phyloP scores from a whole-genome alignment of 2,329 filamentous ascomycete genomes.

The Thielaviopsis populi region DNA sequence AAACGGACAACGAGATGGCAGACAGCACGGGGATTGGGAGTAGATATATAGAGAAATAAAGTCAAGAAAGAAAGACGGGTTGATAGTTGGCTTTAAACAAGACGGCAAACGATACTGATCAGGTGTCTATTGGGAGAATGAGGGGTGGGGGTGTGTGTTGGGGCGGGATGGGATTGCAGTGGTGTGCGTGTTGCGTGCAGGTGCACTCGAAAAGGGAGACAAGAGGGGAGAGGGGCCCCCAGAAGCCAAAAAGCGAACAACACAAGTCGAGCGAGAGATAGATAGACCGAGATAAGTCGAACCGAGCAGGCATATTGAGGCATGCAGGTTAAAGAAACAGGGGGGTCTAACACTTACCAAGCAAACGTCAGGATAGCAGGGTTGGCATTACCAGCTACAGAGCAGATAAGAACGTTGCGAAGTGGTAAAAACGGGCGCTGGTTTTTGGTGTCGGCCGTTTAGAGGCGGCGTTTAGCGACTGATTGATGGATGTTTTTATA shows the following conservation, averaged over 20 bases:
- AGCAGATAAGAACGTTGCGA: background rate
- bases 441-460: background rate
- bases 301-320: background rate
- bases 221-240: background rate
- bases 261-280: background rate
- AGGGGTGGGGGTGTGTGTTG: background rate
- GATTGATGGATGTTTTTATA: slow-evolving; percentile 1
- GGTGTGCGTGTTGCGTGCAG: background rate
- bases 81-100: slow-evolving; percentile 1
- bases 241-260: background rate
- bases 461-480: background rate
- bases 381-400: background rate
- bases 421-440: background rate
- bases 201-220: background rate
- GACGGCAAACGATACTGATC: background rate
- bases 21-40: background rate
- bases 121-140: background rate
- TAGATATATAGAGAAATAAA: background rate
- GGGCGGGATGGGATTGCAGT: background rate
- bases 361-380: background rate
- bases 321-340: background rate
- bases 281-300: slow-evolving; percentile 1
- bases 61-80: background rate
- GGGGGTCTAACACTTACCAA: background rate
- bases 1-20: background rate